phyloP scores from a whole-genome alignment of 305 asterid genomes.

The Fraxinus paxiana region DNA sequence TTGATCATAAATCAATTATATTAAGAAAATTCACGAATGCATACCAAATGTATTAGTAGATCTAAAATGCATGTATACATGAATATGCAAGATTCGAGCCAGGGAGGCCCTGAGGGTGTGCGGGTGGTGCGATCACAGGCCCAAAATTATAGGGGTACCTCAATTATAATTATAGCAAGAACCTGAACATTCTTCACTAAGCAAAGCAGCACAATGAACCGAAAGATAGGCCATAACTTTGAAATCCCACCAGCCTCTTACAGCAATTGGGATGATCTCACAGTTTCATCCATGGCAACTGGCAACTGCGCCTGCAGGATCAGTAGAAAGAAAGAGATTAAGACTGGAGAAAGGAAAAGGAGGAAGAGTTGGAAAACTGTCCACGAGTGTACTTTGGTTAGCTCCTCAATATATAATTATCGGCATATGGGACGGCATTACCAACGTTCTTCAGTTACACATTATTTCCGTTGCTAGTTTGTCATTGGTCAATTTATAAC shows the following conservation, averaged over 20 bases:
- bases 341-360: neutral
- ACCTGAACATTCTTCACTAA: neutral
- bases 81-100: neutral
- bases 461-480: neutral
- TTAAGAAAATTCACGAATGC: neutral
- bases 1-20: neutral
- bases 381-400: neutral
- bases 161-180: neutral
- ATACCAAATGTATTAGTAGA: neutral
- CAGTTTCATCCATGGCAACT: neutral
- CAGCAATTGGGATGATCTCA: neutral
- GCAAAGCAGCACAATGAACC: neutral
- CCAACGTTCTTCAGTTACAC: neutral
- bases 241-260: neutral
- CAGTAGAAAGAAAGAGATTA: neutral
- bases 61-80: neutral
- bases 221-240: neutral
- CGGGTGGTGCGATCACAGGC: neutral
- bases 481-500: neutral
- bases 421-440: neutral
- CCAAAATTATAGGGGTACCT: neutral
- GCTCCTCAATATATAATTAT: neutral
- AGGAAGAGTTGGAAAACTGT: neutral
- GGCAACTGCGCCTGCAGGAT: neutral
- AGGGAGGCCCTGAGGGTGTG: neutral